A percentile compares a stretch with the other conserved stretches of the same genome.
Conservation (phyloP, 345 rosid species). For the Brassica nigra region DNA sequence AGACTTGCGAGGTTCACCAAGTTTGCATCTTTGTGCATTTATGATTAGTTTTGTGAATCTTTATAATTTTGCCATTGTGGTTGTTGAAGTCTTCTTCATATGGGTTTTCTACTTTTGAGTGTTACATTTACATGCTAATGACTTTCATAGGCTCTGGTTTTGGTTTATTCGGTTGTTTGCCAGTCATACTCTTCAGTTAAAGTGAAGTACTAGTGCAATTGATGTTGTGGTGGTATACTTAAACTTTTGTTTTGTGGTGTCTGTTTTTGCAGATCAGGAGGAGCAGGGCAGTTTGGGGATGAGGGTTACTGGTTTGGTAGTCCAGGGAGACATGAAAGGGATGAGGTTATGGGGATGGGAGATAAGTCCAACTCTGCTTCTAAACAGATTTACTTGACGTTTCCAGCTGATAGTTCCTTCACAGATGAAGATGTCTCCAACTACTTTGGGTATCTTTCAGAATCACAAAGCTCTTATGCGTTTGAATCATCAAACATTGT, state of each 20-base stretch:
- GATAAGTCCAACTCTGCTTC: conserved; percentile 78
- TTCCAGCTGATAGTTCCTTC: conserved; percentile 95
- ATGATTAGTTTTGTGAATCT: background rate
- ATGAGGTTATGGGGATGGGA: conserved; percentile 61
- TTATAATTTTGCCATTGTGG: background rate
- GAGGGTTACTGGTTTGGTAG: conserved; percentile 65
- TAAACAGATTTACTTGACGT: conserved; percentile 93
- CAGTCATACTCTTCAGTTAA: background rate
- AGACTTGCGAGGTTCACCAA: background rate
- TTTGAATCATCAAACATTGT: conserved; percentile 1
- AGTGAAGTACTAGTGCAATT: conserved; percentile 1
- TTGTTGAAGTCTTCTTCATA: conserved; percentile 2
- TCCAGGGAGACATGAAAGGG: conserved; percentile 60
- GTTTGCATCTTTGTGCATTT: conserved; percentile 19
- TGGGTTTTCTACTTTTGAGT: conserved; percentile 25
- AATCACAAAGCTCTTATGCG: conserved; percentile 1
- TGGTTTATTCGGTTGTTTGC: background rate
- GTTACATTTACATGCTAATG: conserved; percentile 17
- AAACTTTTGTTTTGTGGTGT: conserved; percentile 20
- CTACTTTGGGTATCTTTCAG: conserved; percentile 68
- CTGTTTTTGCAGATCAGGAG: conserved; percentile 59
- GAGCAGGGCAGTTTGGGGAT: conserved; percentile 49
- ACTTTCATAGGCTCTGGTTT: background rate
- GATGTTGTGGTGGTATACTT: background rate
- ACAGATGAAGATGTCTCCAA: conserved; percentile 95